Evolutionary conservation across 2,329 filamentous ascomycete species (phyloP).

Genomic region (Fusarium redolens): DNA sequence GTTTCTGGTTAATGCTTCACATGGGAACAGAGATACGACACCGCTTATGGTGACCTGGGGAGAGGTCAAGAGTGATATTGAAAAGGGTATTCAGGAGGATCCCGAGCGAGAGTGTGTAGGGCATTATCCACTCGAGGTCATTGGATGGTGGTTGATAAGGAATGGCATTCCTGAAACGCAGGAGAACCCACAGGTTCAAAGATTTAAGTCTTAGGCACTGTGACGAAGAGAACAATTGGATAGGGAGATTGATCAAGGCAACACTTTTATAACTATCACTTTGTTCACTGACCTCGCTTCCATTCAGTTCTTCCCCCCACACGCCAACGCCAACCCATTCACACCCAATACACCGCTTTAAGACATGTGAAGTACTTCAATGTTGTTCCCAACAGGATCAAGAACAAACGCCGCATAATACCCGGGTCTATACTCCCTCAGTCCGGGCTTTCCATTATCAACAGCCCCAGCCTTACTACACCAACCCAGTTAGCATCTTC

Average conservation of each 20-base stretch:
- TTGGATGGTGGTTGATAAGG: conserved; percentile 6
- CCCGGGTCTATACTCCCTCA: conserved; percentile 56
- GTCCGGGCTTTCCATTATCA: conserved; percentile 62
- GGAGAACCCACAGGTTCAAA: conserved; percentile 11
- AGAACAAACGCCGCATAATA: conserved; percentile 65
- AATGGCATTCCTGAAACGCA: conserved; percentile 8
- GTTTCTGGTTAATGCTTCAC: not conserved
- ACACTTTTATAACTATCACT: not conserved
- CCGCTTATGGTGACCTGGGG: conserved; percentile 30
- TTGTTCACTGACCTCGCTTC: not conserved
- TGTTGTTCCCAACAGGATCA: conserved; percentile 64
- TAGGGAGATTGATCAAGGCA: not conserved
- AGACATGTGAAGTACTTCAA: conserved; percentile 56
- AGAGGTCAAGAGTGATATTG: conserved; percentile 32
- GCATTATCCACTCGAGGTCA: not conserved
- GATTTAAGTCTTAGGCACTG: not conserved
- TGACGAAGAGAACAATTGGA: not conserved
- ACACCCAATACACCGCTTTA: not conserved
- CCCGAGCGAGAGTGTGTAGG: not conserved
- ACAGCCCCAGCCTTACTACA: conserved; percentile 56
- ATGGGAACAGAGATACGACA: not conserved
- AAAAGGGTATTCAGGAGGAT: conserved; percentile 14
- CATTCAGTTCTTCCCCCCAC: not conserved
- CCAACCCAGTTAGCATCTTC: not conserved
- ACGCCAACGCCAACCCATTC: not conserved